Evolutionary conservation across 2,329 filamentous ascomycete species (phyloP).

Genomic region (Aspergillus flavus): DNA sequence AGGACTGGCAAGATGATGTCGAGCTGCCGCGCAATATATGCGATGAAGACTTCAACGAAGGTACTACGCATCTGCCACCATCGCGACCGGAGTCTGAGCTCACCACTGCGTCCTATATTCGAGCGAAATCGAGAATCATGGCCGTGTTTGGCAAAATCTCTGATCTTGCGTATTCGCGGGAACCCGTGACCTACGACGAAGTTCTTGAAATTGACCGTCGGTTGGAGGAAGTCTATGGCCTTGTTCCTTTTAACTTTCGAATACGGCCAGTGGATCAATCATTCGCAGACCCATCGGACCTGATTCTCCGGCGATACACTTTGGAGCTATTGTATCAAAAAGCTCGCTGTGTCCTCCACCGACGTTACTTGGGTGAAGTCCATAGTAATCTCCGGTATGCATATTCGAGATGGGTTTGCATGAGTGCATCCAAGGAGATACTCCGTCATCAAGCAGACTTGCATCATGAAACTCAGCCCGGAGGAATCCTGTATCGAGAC

Average conservation of each 20-base stretch:
- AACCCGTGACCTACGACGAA: conserved; percentile 38
- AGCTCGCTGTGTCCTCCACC: conserved; percentile 56
- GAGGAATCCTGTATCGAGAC: conserved; percentile 55
- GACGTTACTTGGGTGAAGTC: conserved; percentile 51
- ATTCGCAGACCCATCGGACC: conserved; percentile 52
- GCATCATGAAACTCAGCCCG: conserved; percentile 55
- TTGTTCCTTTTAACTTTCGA: conserved; percentile 25
- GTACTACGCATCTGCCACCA: conserved; percentile 54
- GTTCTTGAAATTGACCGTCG: conserved; percentile 39
- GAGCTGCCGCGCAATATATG: conserved; percentile 60
- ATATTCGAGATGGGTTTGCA: conserved; percentile 50
- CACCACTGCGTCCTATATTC: conserved; percentile 47
- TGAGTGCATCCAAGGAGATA: conserved; percentile 52
- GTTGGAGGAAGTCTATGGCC: conserved; percentile 35
- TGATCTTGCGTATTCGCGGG: conserved; percentile 40
- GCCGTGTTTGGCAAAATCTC: conserved; percentile 39
- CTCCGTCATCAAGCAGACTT: conserved; percentile 54
- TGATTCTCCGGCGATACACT: conserved; percentile 56
- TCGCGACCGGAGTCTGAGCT: conserved; percentile 56
- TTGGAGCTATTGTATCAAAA: conserved; percentile 57
- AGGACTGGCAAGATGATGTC: conserved; percentile 63
- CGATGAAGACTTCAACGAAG: conserved; percentile 62
- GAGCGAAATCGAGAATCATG: conserved; percentile 40
- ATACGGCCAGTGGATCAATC: conserved; percentile 37
- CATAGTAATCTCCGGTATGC: conserved; percentile 40